Conservation (phyloP, 73 alveolate species). For the Paramecium octaurelia region DNA sequence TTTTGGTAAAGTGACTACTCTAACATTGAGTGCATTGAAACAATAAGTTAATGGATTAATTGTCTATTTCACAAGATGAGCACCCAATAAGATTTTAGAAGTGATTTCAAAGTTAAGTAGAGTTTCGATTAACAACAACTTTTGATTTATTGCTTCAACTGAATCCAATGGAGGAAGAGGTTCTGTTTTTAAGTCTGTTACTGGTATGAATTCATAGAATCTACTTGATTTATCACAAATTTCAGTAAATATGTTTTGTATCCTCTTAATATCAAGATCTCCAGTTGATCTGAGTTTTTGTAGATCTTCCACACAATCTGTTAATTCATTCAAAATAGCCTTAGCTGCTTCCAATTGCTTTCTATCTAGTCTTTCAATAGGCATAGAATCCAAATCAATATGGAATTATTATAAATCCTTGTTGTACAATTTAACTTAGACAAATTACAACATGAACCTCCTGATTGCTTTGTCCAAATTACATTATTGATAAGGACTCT, state of each 20-base stretch:
- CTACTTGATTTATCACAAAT: slow-evolving; percentile 82
- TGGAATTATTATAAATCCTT: neutral
- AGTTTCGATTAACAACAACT: slow-evolving; percentile 74
- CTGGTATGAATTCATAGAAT: slow-evolving; percentile 90
- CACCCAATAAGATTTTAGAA: slow-evolving; percentile 87
- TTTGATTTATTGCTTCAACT: slow-evolving; percentile 58
- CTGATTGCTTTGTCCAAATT: neutral
- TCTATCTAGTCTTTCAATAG: slow-evolving; percentile 18
- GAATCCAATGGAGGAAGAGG: slow-evolving; percentile 86
- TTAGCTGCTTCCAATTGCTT: slow-evolving; percentile 64
- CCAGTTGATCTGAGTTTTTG: slow-evolving; percentile 50
- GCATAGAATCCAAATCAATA: slow-evolving; percentile 10
- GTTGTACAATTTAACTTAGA: slow-evolving; percentile 15
- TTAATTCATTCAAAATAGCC: slow-evolving; percentile 71
- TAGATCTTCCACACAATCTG: slow-evolving; percentile 69
- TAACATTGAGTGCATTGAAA: slow-evolving; percentile 75
- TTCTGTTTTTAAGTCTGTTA: slow-evolving; percentile 73
- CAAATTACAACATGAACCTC: neutral
- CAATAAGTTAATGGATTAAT: slow-evolving; percentile 91
- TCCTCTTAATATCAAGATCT: slow-evolving; percentile 59
- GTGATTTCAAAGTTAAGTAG: slow-evolving; percentile 89
- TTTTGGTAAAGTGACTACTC: slow-evolving; percentile 71
- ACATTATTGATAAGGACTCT: neutral
- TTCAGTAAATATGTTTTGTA: slow-evolving; percentile 73
- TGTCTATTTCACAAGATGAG: slow-evolving; percentile 65